These are phyloP conservation scores for Xylaria sp. DNA, from an alignment of 2,329 filamentous ascomycete species.

Conservation along the genomic window DNA sequence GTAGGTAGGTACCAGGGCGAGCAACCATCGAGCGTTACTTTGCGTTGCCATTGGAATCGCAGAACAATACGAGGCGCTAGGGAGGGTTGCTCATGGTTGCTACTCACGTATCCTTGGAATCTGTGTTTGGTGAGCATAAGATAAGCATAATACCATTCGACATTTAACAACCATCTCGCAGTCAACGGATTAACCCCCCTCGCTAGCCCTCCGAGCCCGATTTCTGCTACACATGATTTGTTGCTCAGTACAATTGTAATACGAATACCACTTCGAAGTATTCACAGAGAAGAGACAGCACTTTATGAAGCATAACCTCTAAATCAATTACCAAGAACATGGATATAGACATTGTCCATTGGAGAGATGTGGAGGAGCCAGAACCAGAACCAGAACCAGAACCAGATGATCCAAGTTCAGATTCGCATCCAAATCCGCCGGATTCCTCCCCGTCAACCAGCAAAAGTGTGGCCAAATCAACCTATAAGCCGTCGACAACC, in stretches of 20 bases:
- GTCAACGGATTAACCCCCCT: neutral
- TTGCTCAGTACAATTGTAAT: neutral
- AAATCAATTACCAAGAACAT: neutral
- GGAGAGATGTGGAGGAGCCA: no score
- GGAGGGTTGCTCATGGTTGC: neutral
- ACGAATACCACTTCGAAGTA: neutral
- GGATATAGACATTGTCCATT: conserved; percentile 10
- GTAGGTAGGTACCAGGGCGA: neutral
- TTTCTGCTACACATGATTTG: neutral
- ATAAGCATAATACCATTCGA: neutral
- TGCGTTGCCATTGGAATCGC: neutral
- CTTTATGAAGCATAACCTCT: neutral
- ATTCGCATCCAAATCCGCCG: conserved; percentile 1
- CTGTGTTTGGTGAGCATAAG: neutral
- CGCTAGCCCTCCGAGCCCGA: neutral
- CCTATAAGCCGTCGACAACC: conserved; percentile 17
- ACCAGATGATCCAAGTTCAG: conserved; percentile 21
- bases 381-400: no score
- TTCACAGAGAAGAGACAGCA: neutral
- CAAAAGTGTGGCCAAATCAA: no score
- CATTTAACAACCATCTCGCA: neutral
- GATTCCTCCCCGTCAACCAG: no score
- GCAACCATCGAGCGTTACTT: neutral
- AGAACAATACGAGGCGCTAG: neutral
- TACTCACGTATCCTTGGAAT: neutral